Evolutionary conservation across 352 stramenopile species (phyloP), one percentile per base, ranked within the genome.

Genomic region (Pythium volutum): DNA sequence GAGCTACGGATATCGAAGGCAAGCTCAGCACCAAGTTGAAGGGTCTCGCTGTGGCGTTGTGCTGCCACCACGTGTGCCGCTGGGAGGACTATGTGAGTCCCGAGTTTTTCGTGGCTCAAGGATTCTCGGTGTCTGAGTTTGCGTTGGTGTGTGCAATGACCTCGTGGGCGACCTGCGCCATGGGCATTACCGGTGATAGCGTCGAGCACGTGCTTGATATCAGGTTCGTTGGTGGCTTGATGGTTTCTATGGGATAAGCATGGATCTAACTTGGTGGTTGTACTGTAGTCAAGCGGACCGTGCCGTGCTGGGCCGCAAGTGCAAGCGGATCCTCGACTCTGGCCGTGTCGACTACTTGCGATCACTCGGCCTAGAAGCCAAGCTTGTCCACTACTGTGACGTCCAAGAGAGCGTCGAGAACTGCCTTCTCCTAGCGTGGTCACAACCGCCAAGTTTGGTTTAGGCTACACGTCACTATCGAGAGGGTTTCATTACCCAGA

Each of bases 321-420:
- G 82, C 78, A 93, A 93, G 62, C 80, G 84, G 2, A 75, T 93
- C 15, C 66, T 93, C 9, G 82, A 93, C 52, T 76, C 80, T 31
- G 84, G 84, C 1, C 79, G 84, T n/a, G 74, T 77, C 5, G 70
- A 66, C 31, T 93, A 84, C 47, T 64, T 93, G 18, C 49, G 66
- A 45, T 52, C 75, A 8, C 65, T 77, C 2, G 68, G 77, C 41
- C 50, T 93, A 16, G 66, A 89, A 33, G 85, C 82, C 26, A 73
- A 84, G 43, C 73, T 93, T 22, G 79, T 93, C 18, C 77, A 93
- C 59, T 93, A 93, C 72, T 93, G 84, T 51, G 73, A 84, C 38
- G 74, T 79, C 16, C 58, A 65, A 12, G 84, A 91, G 42, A 93
- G 82, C 47, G 75, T 93, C 33, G 84, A 93, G 55, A 93, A 93